Base-by-base conservation (phyloP, 371 early-diverging fungal genomes). In the Mortierella sp. region DNA sequence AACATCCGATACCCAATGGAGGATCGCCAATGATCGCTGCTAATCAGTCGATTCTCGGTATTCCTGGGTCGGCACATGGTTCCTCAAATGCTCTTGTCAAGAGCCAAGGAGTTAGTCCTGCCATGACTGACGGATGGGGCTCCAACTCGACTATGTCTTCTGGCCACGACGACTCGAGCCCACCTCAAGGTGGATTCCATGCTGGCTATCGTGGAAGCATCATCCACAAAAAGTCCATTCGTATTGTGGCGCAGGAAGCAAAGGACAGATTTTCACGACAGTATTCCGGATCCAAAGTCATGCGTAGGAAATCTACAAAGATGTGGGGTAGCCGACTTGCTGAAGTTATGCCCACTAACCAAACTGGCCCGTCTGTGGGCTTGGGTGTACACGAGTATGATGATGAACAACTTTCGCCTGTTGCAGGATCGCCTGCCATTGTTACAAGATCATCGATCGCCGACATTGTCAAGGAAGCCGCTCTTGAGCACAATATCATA, bases 271-370 rank as follows among this genome's bases (percentile, higher is more conserved):
- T 81, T 83, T 45, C 77, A 68, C 37, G 86, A 70, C 74, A 86
- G 80, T n/a, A 77, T 85, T 70, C 79, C 66, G 54, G 81, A 57
- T 30, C 74, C 22, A 73, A 85, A 30, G 87, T 87, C 18, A 60
- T 90, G 57, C 73, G 87, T 24, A 81, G 91, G 69, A 84, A 86
- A 47, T 88, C 89, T 28, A 92, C 92, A 26, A 92, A 92, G 74
- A 87, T 92, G 87, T 90, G 91, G 91, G 90, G 87, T 62, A 89
- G 85, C 32, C 84, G 84, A 30, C 85, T 89, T 0, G 88, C 89
- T 20, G 88, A 90, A 71, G 87, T 90, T 12, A 88, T 87, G 70
- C 90, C 92, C 5, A 89, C 89, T 2, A 86, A 86, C 70, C 59
- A 66, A 11, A 62, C 72, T 12, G 62, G 66, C 9, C 73, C 74